Evolutionary conservation across 108 stramenopile genomes (phyloP).

Genomic region (Skeletonema tropicum): DNA sequence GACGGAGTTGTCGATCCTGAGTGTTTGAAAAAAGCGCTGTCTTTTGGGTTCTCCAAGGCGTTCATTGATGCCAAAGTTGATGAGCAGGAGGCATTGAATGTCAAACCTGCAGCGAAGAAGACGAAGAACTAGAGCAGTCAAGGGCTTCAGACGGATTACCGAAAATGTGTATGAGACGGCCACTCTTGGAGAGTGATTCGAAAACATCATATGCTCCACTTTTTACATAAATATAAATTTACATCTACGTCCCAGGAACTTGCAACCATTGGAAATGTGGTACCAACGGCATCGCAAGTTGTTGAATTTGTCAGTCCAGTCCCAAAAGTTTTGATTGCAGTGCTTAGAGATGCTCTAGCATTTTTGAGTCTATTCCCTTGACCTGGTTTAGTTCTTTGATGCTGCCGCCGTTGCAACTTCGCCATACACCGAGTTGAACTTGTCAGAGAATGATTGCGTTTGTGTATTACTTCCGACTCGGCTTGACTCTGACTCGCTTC

Average conservation of each 20-base stretch:
- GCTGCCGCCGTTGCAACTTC: slow-evolving; percentile 6
- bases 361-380: not conserved
- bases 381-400: not conserved
- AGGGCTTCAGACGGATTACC: too few species aligned
- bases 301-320: not conserved
- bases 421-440: not conserved
- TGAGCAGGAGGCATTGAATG: not conserved
- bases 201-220: too few species aligned
- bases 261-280: not conserved
- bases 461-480: not conserved
- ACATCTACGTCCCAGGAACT: slow-evolving; percentile 11
- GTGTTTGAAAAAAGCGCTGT: not conserved
- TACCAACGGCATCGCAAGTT: not conserved
- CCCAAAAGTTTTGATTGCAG: not conserved
- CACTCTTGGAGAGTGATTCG: too few species aligned
- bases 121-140: not conserved
- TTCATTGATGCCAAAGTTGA: not conserved
- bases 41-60: not conserved
- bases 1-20: not conserved
- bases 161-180: too few species aligned
- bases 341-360: not conserved
- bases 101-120: not conserved
- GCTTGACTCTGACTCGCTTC: not conserved
- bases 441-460: not conserved
- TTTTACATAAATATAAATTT: not conserved